Evolutionary conservation across 768 basidiomycete genomes (phyloP).

Genomic region (Cantharellus cinnabarinus): DNA sequence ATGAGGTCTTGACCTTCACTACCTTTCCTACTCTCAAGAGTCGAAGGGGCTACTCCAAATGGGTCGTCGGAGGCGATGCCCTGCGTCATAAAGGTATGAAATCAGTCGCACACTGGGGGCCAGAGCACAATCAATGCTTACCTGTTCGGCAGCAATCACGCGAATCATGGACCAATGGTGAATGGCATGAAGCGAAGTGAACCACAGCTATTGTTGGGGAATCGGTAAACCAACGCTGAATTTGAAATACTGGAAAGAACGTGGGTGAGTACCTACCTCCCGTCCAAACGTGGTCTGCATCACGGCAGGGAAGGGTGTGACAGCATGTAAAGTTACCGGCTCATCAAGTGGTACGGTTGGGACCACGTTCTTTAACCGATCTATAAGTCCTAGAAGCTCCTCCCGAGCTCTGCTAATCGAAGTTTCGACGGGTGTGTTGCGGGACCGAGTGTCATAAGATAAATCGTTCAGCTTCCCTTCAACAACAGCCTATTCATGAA

Average conservation of each 20-base stretch:
- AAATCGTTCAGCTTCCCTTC: slow-evolving; percentile 30
- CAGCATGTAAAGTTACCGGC: slow-evolving; percentile 52
- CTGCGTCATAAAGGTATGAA: slow-evolving; percentile 19
- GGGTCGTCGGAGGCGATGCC: slow-evolving; percentile 47
- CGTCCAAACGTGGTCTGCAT: slow-evolving; percentile 66
- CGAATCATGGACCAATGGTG: slow-evolving; percentile 90
- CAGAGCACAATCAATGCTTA: slow-evolving; percentile 17
- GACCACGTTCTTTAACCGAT: slow-evolving; percentile 16
- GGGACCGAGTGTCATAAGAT: slow-evolving; percentile 54
- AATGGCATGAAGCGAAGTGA: slow-evolving; percentile 65
- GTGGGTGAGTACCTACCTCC: slow-evolving; percentile 28
- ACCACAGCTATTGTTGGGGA: slow-evolving; percentile 42
- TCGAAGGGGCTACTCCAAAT: slow-evolving; percentile 76
- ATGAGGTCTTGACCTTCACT: too few species aligned
- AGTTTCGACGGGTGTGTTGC: slow-evolving; percentile 72
- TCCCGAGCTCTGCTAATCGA: slow-evolving; percentile 34
- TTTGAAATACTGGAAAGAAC: neutral
- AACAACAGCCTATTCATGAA: slow-evolving; percentile 23
- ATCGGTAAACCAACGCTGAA: slow-evolving; percentile 2
- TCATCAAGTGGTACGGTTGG: slow-evolving; percentile 30
- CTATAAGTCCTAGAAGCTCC: neutral
- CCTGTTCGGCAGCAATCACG: slow-evolving; percentile 66
- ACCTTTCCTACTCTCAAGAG: slow-evolving; percentile 21
- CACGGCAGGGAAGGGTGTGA: slow-evolving; percentile 57
- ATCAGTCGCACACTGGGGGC: slow-evolving; percentile 1